These are phyloP conservation scores for Gossypium herbaceum DNA, from an alignment of 345 rosid genomes.

Conservation along the genomic window DNA sequence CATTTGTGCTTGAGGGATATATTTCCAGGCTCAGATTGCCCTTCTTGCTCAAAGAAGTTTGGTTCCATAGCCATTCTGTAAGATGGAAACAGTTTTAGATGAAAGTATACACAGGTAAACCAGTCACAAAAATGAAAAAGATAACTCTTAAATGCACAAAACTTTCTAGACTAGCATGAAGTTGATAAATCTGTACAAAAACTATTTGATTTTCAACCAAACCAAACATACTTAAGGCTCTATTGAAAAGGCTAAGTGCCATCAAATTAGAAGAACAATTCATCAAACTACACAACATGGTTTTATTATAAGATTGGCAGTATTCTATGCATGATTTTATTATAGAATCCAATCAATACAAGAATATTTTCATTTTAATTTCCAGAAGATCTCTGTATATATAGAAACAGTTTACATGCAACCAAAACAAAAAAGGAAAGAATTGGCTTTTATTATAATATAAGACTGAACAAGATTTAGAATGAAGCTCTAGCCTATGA, in stretches of 20 bases:
- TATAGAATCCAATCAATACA: neutral
- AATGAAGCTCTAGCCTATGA: neutral
- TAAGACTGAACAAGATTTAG: neutral
- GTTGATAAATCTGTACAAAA: neutral
- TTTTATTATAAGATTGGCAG: neutral
- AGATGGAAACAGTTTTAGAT: conserved; percentile 2
- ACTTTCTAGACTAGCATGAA: neutral
- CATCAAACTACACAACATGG: neutral
- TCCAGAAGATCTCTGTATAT: neutral
- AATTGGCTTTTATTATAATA: neutral
- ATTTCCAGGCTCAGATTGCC: conserved; percentile 29
- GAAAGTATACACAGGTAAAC: neutral
- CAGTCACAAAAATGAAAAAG: neutral
- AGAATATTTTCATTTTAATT: neutral
- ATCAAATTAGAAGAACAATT: neutral
- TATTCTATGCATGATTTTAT: neutral
- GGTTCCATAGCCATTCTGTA: conserved; percentile 41
- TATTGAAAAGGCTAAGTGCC: neutral
- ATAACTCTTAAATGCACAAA: neutral
- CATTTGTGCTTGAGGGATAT: conserved; percentile 30
- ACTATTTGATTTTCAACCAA: neutral
- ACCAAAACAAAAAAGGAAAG: neutral
- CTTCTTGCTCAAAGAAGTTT: conserved; percentile 33
- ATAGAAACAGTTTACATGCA: neutral
- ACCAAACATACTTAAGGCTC: neutral